Base-by-base conservation (phyloP, 1,139 yeast genomes). In the Pichia sp. region DNA sequence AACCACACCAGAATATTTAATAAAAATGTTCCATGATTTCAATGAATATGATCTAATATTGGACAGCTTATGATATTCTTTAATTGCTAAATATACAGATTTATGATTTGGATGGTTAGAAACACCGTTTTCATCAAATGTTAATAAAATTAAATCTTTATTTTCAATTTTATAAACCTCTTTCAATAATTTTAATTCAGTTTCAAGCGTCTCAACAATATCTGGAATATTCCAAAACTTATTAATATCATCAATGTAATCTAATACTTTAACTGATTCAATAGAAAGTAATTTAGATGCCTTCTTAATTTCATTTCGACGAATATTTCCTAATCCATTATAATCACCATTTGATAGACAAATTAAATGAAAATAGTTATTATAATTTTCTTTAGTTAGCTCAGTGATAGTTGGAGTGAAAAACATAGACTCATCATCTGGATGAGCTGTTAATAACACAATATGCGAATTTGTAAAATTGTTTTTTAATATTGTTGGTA, bases 381-480 rank as follows among this genome's bases (percentile, higher is more conserved):
- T 63, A 53, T 78, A 68, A 51, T 68, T 61, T 3, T 68, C 62
- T 48, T 80, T 76, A 30, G 67, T 53, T 45, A 81, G 56, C 51
- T 77, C 83, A 9, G 76, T 63, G 38, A 87, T 58, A 0, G 95
- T 72, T 0, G 98, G 98, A 1, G 90, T 78, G 59, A 92, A 94
- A 65, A 94, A 94, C 98, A 94, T 94, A 46, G 89, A 92, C 64
- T 94, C 99, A 62, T 94, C 99, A 63, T 94, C 99, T 0, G 99
- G 99, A 63, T 94, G 99, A 1, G 96, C 96, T 36, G 89, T 82
- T 22, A 92, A 69, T 40, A 86, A 35, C 1, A 58, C 46, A 6
- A 63, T 48, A 33, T 59, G 59, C 2, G 59, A 41, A 30, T 57
- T 49, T 1, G 46, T 42, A 6, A 60, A 39, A 3, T 46, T 49